Conservation (phyloP, 495 filamentous ascomycete genomes). For the Penicillium subrubescens region DNA sequence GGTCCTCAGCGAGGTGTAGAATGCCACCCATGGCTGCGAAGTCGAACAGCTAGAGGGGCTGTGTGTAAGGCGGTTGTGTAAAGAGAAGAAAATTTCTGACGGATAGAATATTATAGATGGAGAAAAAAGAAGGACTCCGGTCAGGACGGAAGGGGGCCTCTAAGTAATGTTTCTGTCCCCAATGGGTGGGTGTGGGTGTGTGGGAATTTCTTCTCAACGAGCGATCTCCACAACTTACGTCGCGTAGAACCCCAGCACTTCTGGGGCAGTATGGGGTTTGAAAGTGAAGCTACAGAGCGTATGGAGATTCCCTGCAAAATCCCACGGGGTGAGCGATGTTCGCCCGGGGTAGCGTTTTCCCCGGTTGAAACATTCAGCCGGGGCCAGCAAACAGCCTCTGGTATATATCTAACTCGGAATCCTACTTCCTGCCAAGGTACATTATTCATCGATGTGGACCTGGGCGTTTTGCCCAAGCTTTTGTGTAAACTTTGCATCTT, state of each 20-base stretch:
- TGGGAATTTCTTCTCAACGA: conserved; percentile 25
- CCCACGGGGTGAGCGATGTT: conserved; percentile 21
- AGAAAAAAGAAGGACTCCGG: conserved; percentile 1
- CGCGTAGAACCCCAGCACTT: conserved; percentile 30
- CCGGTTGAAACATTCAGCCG: conserved; percentile 35
- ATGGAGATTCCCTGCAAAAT: conserved; percentile 21
- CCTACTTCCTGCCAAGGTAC: conserved; percentile 13
- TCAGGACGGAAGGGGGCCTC: conserved; percentile 16
- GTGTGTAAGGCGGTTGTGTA: not conserved
- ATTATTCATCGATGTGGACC: not conserved
- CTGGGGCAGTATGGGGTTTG: conserved; percentile 37
- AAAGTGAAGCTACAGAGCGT: conserved; percentile 22
- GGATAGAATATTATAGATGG: not conserved
- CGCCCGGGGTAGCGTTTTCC: conserved; percentile 43
- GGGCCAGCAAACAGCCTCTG: conserved; percentile 15
- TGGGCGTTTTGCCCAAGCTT: not conserved
- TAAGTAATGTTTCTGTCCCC: conserved; percentile 27
- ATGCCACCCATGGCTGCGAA: conserved; percentile 53
- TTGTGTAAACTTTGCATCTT: not conserved
- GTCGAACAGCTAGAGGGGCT: conserved; percentile 19
- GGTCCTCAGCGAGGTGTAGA: conserved; percentile 62
- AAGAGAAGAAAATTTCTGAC: conserved; percentile 7
- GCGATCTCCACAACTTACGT: conserved; percentile 36
- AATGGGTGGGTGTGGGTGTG: conserved; percentile 24
- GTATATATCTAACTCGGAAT: conserved; percentile 29